Evolutionary conservation across 306 rosid species (phyloP).

Genomic region (Malus sylvestris): DNA sequence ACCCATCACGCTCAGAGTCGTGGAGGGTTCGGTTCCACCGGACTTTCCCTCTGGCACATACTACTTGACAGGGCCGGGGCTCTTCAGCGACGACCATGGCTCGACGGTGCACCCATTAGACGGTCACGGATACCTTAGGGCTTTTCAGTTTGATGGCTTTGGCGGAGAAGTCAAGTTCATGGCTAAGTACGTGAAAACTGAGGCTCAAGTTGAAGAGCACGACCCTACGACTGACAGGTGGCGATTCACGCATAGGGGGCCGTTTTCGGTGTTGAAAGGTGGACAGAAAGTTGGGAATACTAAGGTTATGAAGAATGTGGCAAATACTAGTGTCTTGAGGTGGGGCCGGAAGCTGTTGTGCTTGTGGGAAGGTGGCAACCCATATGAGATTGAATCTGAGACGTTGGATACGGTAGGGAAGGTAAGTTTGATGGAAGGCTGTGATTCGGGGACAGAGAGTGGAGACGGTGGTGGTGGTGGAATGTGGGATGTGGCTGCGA

Average conservation of each 20-base stretch:
- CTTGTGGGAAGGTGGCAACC: conserved; percentile 96
- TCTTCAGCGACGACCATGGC: conserved; percentile 77
- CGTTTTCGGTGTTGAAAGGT: conserved; percentile 82
- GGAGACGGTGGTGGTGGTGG: conserved; percentile 6
- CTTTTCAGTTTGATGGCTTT: conserved; percentile 42
- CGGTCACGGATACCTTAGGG: conserved; percentile 83
- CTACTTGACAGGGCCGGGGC: conserved; percentile 76
- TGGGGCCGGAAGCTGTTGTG: conserved; percentile 74
- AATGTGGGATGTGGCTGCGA: conserved; percentile 60
- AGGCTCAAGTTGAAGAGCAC: conserved; percentile 76
- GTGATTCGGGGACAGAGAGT: conserved; percentile 9
- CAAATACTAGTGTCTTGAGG: conserved; percentile 74
- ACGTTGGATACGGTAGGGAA: conserved; percentile 62
- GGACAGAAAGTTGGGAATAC: conserved; percentile 79
- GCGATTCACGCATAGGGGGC: conserved; percentile 78
- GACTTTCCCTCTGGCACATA: conserved; percentile 79
- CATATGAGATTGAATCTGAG: conserved; percentile 63
- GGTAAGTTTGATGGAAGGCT: conserved; percentile 24
- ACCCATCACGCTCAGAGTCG: conserved; percentile 30
- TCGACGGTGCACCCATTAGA: conserved; percentile 88
- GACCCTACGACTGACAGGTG: conserved; percentile 45
- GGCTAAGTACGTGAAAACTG: conserved; percentile 83
- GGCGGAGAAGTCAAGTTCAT: conserved; percentile 42
- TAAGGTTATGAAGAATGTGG: conserved; percentile 97
- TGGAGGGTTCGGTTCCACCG: conserved; percentile 49